Evolutionary conservation across 1,284 basidiomycete genomes (phyloP).

Genomic region (Ustilago trichophora): DNA sequence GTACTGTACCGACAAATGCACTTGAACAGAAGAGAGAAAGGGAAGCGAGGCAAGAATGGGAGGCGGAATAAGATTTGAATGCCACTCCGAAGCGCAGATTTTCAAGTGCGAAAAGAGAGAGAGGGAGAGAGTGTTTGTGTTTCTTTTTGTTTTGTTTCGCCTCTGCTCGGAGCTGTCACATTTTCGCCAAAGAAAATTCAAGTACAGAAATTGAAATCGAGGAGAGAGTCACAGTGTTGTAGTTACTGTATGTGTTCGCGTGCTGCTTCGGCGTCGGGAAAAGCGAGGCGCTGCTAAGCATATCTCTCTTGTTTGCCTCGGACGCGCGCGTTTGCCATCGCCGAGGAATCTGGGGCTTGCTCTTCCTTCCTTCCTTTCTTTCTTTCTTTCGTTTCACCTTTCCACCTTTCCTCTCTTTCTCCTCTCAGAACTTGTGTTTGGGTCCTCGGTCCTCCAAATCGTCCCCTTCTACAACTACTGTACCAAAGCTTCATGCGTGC

Average conservation of each 20-base stretch:
- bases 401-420: background rate
- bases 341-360: constrained; percentile 20
- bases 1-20: too few species aligned
- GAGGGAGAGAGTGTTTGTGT: background rate
- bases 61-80: background rate
- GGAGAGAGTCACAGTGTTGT: background rate
- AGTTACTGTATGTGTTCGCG: too few species aligned
- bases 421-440: background rate
- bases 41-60: background rate
- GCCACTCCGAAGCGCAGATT: constrained; percentile 7
- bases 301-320: constrained; percentile 1
- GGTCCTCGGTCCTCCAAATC: background rate
- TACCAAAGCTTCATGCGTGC: constrained; percentile 42
- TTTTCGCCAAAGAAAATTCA: constrained; percentile 1
- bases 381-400: background rate
- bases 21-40: too few species aligned
- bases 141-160: background rate
- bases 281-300: too few species aligned
- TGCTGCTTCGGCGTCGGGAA: constrained; percentile 11
- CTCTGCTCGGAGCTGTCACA: constrained; percentile 19
- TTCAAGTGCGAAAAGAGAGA: background rate
- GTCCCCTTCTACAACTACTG: background rate
- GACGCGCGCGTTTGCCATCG: constrained; percentile 12
- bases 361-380: background rate
- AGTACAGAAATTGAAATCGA: background rate